phyloP scores from a whole-genome alignment of 2,329 filamentous ascomycete genomes.

The Chaetomiaceae sp. region DNA sequence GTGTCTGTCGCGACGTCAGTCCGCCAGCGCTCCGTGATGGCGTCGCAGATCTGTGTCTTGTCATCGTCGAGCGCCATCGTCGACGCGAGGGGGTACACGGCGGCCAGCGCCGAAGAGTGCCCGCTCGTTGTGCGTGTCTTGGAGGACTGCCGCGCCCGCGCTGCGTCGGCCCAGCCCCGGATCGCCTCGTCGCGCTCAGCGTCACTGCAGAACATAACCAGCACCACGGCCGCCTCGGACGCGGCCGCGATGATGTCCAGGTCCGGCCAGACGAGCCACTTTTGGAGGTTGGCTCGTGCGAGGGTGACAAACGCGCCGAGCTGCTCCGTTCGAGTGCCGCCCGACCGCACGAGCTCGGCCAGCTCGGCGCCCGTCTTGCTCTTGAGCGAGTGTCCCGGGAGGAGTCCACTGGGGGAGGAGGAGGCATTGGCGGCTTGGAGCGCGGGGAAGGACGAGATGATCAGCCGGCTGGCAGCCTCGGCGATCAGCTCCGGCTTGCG shows the following conservation, averaged over 20 bases:
- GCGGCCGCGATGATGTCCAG: slow-evolving; percentile 45
- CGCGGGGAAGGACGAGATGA: slow-evolving; percentile 48
- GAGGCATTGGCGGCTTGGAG: slow-evolving; percentile 40
- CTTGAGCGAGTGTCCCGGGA: slow-evolving; percentile 27
- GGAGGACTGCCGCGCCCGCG: slow-evolving; percentile 33
- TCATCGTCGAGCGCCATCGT: slow-evolving; percentile 17
- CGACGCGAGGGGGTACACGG: slow-evolving; percentile 41
- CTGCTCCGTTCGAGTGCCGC: slow-evolving; percentile 2
- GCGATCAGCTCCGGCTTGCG: slow-evolving; percentile 61
- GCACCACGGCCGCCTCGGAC: slow-evolving; percentile 46
- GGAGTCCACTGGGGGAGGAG: slow-evolving; percentile 23
- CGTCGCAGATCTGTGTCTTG: slow-evolving; percentile 37
- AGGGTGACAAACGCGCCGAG: slow-evolving; percentile 15
- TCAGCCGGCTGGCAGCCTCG: slow-evolving; percentile 55
- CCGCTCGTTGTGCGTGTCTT: slow-evolving; percentile 42
- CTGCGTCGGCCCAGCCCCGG: slow-evolving; percentile 42
- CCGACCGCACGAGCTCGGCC: slow-evolving; percentile 12
- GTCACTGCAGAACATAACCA: slow-evolving; percentile 42
- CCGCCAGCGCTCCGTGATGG: slow-evolving; percentile 50
- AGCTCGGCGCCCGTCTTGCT: slow-evolving; percentile 16
- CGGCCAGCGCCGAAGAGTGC: slow-evolving; percentile 50
- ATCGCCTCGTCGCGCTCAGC: slow-evolving; percentile 38
- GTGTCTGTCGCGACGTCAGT: slow-evolving; percentile 47
- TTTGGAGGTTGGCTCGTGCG: slow-evolving; percentile 34
- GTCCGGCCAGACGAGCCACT: slow-evolving; percentile 49